phyloP scores from a whole-genome alignment of 108 stramenopile species.

The Stephanodiscus minutulus region DNA sequence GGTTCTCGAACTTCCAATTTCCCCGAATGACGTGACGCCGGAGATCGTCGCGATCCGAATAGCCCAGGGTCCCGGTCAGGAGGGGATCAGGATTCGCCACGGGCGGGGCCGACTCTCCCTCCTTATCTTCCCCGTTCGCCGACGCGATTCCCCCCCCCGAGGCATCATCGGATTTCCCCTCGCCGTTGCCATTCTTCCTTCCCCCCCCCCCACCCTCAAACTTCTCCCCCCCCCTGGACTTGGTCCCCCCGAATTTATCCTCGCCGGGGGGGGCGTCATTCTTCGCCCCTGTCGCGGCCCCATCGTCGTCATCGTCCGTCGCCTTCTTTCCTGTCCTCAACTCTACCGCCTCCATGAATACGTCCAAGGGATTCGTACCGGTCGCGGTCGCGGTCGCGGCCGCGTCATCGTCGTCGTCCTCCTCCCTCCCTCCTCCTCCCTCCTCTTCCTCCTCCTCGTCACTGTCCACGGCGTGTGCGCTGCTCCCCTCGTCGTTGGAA shows the following conservation, averaged over 20 bases:
- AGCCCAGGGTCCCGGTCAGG: constrained; percentile 81
- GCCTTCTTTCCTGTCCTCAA: background rate
- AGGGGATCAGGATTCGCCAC: constrained; percentile 37
- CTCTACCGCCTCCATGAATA: constrained; percentile 9
- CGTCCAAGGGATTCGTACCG: background rate
- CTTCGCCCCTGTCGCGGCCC: background rate
- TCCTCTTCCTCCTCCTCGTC: background rate
- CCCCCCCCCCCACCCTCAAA: background rate
- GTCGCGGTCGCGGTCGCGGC: constrained; percentile 5
- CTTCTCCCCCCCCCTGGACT: background rate
- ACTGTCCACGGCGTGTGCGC: background rate
- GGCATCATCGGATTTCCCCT: background rate
- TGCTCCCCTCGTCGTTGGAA: constrained; percentile 2
- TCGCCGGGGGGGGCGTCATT: background rate
- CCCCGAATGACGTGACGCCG: constrained; percentile 84
- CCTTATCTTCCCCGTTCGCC: background rate
- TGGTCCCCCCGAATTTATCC: background rate
- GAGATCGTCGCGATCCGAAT: constrained; percentile 54
- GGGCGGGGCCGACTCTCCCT: constrained; percentile 18
- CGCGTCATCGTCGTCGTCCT: background rate
- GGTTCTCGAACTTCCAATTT: constrained; percentile 86
- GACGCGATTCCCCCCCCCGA: background rate
- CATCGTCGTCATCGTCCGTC: constrained; percentile 1
- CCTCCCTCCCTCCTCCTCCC: constrained; percentile 8
- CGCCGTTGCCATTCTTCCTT: background rate